Evolutionary conservation across 2,329 filamentous ascomycete genomes (phyloP).

Genomic region (Alternaria incomplexa): DNA sequence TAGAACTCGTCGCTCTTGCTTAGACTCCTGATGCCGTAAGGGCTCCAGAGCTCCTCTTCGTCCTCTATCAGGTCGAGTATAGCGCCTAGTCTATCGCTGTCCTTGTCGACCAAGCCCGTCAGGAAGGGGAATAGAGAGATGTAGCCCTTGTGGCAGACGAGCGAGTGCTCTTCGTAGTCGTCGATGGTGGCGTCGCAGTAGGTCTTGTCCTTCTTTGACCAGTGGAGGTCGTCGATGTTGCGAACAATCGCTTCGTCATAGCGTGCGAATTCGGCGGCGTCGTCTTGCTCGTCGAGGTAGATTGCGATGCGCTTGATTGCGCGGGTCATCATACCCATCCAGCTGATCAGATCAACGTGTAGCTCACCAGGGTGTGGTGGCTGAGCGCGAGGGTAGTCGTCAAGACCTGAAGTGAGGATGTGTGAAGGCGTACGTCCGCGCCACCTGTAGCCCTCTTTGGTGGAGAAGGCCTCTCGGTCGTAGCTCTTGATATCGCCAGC

Average conservation of each 20-base stretch:
- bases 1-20: slow-evolving; percentile 84
- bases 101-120: slow-evolving; percentile 75
- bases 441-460: slow-evolving; percentile 95
- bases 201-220: slow-evolving; percentile 78
- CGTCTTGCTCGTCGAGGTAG: slow-evolving; percentile 76
- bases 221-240: slow-evolving; percentile 93
- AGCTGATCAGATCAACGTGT: slow-evolving; percentile 91
- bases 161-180: slow-evolving; percentile 85
- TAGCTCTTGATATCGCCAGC: slow-evolving; percentile 88
- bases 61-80: slow-evolving; percentile 80
- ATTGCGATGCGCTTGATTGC: slow-evolving; percentile 81
- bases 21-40: slow-evolving; percentile 85
- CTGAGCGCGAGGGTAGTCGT: slow-evolving; percentile 93
- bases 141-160: slow-evolving; percentile 97
- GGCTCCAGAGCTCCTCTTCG: slow-evolving; percentile 86
- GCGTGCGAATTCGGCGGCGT: slow-evolving; percentile 73
- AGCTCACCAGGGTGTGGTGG: slow-evolving; percentile 95
- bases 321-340: slow-evolving; percentile 96
- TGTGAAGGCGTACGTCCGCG: slow-evolving; percentile 85
- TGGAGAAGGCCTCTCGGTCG: slow-evolving; percentile 84
- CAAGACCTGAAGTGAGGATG: slow-evolving; percentile 89
- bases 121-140: slow-evolving; percentile 93
- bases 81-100: slow-evolving; percentile 75
- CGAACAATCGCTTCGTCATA: slow-evolving; percentile 77
- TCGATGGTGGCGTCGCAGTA: slow-evolving; percentile 97